Evolutionary conservation across 768 basidiomycete species (phyloP).

Genomic region (Lentinula guzmanii): DNA sequence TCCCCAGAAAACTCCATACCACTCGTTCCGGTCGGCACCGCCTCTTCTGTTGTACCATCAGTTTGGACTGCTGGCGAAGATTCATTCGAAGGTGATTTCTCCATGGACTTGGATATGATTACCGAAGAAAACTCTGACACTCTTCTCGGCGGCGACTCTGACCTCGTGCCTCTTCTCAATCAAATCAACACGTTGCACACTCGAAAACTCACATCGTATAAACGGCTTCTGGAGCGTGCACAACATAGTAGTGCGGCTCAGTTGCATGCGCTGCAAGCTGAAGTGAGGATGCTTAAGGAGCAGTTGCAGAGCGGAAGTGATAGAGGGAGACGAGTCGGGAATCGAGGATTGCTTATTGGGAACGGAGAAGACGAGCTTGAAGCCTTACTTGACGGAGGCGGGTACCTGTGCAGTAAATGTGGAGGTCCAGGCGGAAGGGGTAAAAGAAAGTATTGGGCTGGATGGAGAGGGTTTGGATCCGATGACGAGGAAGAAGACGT

Average conservation of each 20-base stretch:
- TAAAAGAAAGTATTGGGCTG: conserved; percentile 67
- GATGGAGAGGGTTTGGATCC: conserved; percentile 45
- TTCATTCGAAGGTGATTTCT: conserved; percentile 44
- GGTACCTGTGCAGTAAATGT: conserved; percentile 34
- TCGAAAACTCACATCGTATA: conserved; percentile 65
- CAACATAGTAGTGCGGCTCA: conserved; percentile 78
- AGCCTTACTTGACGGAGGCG: conserved; percentile 7
- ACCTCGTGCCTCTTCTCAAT: conserved; percentile 1
- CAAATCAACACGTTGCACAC: conserved; percentile 25
- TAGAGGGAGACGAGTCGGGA: conserved; percentile 1
- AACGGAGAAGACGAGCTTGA: conserved; percentile 18
- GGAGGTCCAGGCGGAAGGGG: conserved; percentile 62
- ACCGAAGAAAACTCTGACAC: conserved; percentile 43
- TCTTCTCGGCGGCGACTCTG: conserved; percentile 16
- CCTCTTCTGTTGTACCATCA: background rate
- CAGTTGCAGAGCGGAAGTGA: conserved; percentile 23
- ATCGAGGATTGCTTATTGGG: background rate
- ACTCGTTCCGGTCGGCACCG: background rate
- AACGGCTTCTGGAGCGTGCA: conserved; percentile 72
- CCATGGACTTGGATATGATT: conserved; percentile 53
- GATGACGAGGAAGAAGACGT: conserved; percentile 35
- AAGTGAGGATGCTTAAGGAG: conserved; percentile 59
- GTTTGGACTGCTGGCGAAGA: conserved; percentile 29
- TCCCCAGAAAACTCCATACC: conserved; percentile 1
- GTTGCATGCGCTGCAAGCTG: conserved; percentile 80